A percentile compares a stretch with the other conserved stretches of the same genome.
These are phyloP conservation scores for Conringia planisiliqua DNA, from an alignment of 345 rosid species.

Conservation along the genomic window DNA sequence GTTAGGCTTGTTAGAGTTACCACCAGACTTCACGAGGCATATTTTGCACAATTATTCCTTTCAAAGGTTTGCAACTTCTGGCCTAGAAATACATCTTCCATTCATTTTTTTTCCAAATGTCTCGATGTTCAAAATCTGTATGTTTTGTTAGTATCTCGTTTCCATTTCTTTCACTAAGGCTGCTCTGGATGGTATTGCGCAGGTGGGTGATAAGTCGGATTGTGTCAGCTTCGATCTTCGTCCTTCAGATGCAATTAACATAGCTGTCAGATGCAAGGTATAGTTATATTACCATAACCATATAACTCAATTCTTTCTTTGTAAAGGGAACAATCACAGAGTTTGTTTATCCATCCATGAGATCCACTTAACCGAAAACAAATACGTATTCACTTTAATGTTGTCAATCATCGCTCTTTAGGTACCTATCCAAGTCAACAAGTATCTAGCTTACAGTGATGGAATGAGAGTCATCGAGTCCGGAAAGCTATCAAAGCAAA, in stretches of 20 bases:
- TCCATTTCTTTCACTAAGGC: not conserved
- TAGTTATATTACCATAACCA: not conserved
- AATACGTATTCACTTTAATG: not conserved
- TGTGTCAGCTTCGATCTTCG: slow-evolving; percentile 82
- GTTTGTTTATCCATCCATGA: not conserved
- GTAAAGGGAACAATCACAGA: not conserved
- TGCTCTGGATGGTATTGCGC: slow-evolving; percentile 22
- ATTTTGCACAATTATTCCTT: slow-evolving; percentile 74
- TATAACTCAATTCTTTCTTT: not conserved
- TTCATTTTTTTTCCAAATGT: not conserved
- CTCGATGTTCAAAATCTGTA: not conserved
- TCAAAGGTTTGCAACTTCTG: slow-evolving; percentile 53
- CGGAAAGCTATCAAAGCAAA: slow-evolving; percentile 53
- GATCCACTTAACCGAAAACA: not conserved
- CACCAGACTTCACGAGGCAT: slow-evolving; percentile 89
- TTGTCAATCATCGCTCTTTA: slow-evolving; percentile 11
- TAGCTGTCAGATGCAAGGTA: slow-evolving; percentile 98
- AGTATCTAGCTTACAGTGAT: slow-evolving; percentile 85
- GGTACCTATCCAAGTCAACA: slow-evolving; percentile 97
- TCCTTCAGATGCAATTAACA: slow-evolving; percentile 96
- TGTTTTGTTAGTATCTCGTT: not conserved
- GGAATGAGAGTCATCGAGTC: slow-evolving; percentile 90
- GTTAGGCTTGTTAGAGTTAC: slow-evolving; percentile 89
- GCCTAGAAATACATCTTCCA: not conserved
- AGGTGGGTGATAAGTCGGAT: slow-evolving; percentile 60